Evolutionary conservation across 2,329 filamentous ascomycete species (phyloP), one percentile per base, ranked within the genome.

Genomic region (Rasamsonia emersonii): DNA sequence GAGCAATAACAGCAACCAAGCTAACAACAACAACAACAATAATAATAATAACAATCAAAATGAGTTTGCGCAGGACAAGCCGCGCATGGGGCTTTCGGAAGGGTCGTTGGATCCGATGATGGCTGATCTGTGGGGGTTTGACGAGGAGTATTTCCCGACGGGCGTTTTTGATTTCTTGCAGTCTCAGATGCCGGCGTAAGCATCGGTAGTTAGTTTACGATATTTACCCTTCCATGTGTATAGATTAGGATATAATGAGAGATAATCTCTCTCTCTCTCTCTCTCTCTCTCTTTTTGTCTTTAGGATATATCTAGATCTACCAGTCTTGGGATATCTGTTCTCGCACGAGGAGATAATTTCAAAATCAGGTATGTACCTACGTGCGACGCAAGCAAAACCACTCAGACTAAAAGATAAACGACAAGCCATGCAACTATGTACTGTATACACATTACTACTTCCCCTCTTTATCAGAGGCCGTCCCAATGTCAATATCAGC

Each of bases 91-190:
- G 13, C 45, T 61, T 9, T 59, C 56, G 2, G 56, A 56, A 28
- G 54, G 54, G 18, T 59, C 56, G 15, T 34, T 52, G 21, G 57
- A 61, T 30, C 56, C 56, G 4, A 58, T 59, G 57, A 59, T 60
- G 56, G 48, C 54, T 9, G 56, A 60, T 40, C 37, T 59, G 14
- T 61, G 57, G 57, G 56, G 57, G 9, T 59, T 59, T 24, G 56
- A 61, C 16, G 56, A 60, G 33, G 57, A 61, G 16, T 59, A 59
- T 35, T 61, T 61, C 31, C 57, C 57, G 4, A 60, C 54, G n/a
- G 56, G 57, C 13, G 57, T 61, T 9, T 60, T 60, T 40, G 57
- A 60, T 40, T 61, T 61, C 28, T 42, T 61, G 13, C 57, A 60
- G 35, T 59, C 55, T 10, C 57, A 61, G 39, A 61, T 61, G 57